Base-by-base conservation (phyloP, 2,329 filamentous ascomycete species). In the Phaeosphaeriaceae sp. region DNA sequence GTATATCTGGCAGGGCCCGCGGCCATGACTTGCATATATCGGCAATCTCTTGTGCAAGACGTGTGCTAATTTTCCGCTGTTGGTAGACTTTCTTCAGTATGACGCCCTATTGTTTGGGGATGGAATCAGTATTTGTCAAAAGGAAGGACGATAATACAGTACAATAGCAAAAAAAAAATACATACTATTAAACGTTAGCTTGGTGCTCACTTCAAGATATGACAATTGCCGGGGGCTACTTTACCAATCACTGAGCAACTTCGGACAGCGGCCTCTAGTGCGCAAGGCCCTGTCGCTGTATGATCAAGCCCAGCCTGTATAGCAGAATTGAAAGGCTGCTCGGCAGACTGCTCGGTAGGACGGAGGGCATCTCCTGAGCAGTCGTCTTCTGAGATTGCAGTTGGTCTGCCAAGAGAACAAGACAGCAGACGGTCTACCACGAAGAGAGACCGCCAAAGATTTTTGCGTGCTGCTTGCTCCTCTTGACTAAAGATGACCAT, bases 401-500 rank as follows among this genome's bases (percentile, higher is more conserved):
- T 82, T 0, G 88, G 88, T 10, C 87, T 82, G 5, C 88, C 88
- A 1, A 91, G 77, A 1, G 86, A 86, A 22, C 86, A 84, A 1
- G 88, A 84, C 1, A 90, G 78, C 51, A 90, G 86, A 17, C 85
- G 82, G 66, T 91, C 88, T 7, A 90, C 80, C 15, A 90, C 79
- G 57, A 88, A 89, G 0, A 91, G 74, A 11, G 86, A 88, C 55
- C 84, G 83, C 88, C 87, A 90, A 2, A 90, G 73, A 49, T 86
- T 89, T 25, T 83, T 82, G 33, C 87, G 80, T 9, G 83, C 72
- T 9, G 68, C 72, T 61, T 83, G 78, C 51, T 86, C 80, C 11
- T 81, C 76, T 0, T 69, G 67, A 7, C 73, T 74, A 67, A 87
- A 88, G 17, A 87, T 81, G 13, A 80, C 74, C 76, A 86, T 82